Conservation (phyloP, 2,329 filamentous ascomycete species). For the Metarhizium brunneum region DNA sequence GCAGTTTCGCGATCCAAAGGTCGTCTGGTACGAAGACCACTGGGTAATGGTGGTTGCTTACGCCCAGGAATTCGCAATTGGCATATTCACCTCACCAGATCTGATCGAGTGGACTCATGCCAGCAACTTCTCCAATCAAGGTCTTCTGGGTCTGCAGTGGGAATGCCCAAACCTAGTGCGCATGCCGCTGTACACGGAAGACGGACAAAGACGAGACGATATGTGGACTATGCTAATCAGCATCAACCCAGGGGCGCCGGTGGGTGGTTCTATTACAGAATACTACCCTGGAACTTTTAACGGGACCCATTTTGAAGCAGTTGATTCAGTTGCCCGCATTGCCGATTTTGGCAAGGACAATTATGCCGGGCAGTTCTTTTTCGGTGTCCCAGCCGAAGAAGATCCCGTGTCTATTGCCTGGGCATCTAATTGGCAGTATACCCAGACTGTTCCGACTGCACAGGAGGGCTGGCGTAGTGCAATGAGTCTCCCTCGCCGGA, state of each 20-base stretch:
- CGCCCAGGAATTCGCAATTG: slow-evolving; percentile 41
- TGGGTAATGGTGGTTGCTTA: slow-evolving; percentile 53
- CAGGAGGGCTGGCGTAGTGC: slow-evolving; percentile 22
- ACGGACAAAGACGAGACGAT: slow-evolving; percentile 16
- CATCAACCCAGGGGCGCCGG: slow-evolving; percentile 47
- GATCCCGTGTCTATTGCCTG: slow-evolving; percentile 24
- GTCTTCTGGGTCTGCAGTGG: slow-evolving; percentile 45
- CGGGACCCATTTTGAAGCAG: slow-evolving; percentile 47
- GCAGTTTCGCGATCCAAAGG: slow-evolving; percentile 58
- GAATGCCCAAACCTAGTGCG: slow-evolving; percentile 55
- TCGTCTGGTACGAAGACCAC: slow-evolving; percentile 44
- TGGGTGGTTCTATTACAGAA: slow-evolving; percentile 44
- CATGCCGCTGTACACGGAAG: slow-evolving; percentile 35
- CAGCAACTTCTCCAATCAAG: slow-evolving; percentile 45
- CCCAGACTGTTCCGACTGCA: slow-evolving; percentile 19
- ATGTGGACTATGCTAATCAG: slow-evolving; percentile 38
- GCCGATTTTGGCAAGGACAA: slow-evolving; percentile 27
- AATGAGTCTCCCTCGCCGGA: slow-evolving; percentile 32
- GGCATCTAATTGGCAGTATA: slow-evolving; percentile 27
- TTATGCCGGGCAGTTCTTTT: slow-evolving; percentile 27
- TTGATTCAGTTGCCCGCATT: slow-evolving; percentile 18
- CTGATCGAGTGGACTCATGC: slow-evolving; percentile 44
- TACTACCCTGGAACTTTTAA: slow-evolving; percentile 54
- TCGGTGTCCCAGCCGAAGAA: slow-evolving; percentile 13
- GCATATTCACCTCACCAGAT: slow-evolving; percentile 52